A percentile compares a stretch with the other conserved stretches of the same genome.
Evolutionary conservation across 345 rosid genomes (phyloP).

Genomic region (Turnera subulata): DNA sequence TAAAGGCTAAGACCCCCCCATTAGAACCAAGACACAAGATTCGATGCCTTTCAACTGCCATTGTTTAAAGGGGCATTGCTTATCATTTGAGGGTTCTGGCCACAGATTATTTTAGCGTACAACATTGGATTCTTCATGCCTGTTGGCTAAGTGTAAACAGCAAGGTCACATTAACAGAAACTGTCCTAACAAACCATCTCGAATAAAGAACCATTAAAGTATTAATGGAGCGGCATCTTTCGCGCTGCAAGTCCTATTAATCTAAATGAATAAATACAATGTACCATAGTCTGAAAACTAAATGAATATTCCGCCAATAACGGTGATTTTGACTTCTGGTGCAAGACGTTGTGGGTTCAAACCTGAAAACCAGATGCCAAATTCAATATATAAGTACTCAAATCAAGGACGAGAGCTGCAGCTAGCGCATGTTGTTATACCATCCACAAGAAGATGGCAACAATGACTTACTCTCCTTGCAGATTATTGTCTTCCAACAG

Average conservation of each 20-base stretch:
- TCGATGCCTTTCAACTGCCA: neutral
- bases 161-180: neutral
- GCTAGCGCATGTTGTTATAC: too few species aligned
- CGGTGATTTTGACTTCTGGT: neutral
- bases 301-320: neutral
- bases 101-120: too few species aligned
- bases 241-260: neutral
- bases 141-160: neutral
- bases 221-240: slow-evolving; percentile 3
- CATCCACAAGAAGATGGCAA: neutral
- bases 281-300: neutral
- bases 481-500: neutral
- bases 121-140: slow-evolving; percentile 8
- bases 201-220: neutral
- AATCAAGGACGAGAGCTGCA: neutral
- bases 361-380: too few species aligned
- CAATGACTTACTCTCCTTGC: neutral
- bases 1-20: too few species aligned
- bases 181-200: neutral
- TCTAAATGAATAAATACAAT: neutral
- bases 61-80: neutral
- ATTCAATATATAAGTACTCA: neutral
- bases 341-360: neutral
- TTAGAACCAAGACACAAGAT: neutral
- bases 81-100: too few species aligned